Evolutionary conservation across 192 early-diverging fungal genomes (phyloP).

Genomic region (Coemansia guatemalensis): DNA sequence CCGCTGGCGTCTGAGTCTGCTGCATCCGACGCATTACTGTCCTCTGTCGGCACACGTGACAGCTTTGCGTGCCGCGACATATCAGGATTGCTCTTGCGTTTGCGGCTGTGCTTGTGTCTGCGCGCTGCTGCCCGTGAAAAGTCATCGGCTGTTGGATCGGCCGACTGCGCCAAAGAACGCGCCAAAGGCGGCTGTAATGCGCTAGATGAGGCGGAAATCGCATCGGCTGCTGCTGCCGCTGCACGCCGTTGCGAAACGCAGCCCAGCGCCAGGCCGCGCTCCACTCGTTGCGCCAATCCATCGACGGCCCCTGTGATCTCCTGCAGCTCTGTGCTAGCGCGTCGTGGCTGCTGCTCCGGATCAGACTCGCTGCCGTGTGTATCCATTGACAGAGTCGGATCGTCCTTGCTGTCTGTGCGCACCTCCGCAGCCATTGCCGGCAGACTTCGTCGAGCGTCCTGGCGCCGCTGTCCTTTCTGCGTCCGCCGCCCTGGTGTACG

Average conservation of each 20-base stretch:
- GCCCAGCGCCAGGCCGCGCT: constrained; percentile 33
- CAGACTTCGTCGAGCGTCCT: constrained; percentile 1
- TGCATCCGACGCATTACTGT: neutral
- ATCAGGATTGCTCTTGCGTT: constrained; percentile 54
- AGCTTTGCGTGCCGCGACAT: constrained; percentile 45
- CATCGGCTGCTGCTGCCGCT: constrained; percentile 28
- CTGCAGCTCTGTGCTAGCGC: constrained; percentile 6
- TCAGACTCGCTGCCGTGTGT: constrained; percentile 1
- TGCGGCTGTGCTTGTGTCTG: constrained; percentile 25
- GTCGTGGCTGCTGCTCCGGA: neutral
- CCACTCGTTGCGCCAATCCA: constrained; percentile 41
- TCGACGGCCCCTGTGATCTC: constrained; percentile 32
- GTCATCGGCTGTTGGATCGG: neutral
- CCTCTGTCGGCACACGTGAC: constrained; percentile 38
- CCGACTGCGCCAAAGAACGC: neutral
- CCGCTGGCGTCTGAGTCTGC: neutral
- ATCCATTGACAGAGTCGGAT: neutral
- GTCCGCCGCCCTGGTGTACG: constrained; percentile 2
- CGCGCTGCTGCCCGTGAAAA: neutral
- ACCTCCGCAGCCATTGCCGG: neutral
- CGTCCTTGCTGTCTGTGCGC: neutral
- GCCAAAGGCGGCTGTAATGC: neutral
- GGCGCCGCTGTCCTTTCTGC: neutral
- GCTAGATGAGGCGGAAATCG: constrained; percentile 19
- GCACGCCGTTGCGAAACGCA: constrained; percentile 39